phyloP scores from a whole-genome alignment of 2,329 filamentous ascomycete genomes.

The Elsinoe arachidis region DNA sequence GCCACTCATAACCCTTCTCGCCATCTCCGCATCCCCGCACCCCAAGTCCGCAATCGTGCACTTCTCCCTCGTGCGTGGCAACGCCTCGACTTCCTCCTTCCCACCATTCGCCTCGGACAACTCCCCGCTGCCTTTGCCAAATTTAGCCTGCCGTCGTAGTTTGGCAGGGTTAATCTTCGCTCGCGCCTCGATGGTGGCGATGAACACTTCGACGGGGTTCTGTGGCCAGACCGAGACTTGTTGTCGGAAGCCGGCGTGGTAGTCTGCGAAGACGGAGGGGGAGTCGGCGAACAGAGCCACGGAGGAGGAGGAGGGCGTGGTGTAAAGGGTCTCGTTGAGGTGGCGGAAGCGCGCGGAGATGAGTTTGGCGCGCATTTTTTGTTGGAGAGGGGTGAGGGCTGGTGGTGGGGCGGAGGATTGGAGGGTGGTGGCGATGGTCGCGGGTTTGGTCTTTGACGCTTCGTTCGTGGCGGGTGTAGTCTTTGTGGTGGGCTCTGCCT shows the following conservation, averaged over 20 bases:
- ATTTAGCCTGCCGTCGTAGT: conserved; percentile 27
- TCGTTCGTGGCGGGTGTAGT: conserved; percentile 22
- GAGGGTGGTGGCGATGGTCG: conserved; percentile 25
- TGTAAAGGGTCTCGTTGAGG: conserved; percentile 94
- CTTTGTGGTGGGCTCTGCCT: conserved; percentile 13
- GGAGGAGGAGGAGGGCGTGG: conserved; percentile 75
- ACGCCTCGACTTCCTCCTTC: conserved; percentile 31
- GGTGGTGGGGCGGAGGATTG: conserved; percentile 27
- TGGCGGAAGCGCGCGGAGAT: conserved; percentile 93
- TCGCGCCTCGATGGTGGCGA: conserved; percentile 60
- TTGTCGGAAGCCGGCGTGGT: conserved; percentile 90
- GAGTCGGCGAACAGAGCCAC: conserved; percentile 72
- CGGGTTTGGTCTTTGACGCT: conserved; percentile 31
- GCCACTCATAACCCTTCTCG: conserved; percentile 53
- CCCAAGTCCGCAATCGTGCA: conserved; percentile 85
- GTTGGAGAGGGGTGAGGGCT: conserved; percentile 78
- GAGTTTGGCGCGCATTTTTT: conserved; percentile 89
- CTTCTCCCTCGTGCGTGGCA: conserved; percentile 63
- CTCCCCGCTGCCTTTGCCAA: conserved; percentile 34
- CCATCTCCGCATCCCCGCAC: conserved; percentile 82
- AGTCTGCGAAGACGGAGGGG: conserved; percentile 91
- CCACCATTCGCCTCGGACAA: conserved; percentile 24
- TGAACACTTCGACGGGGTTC: conserved; percentile 87
- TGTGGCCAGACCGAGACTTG: conserved; percentile 95
- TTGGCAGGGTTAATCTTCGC: conserved; percentile 42